These are phyloP conservation scores for Calocybe gangraenosa DNA, from an alignment of 768 basidiomycete species.

Conservation along the genomic window DNA sequence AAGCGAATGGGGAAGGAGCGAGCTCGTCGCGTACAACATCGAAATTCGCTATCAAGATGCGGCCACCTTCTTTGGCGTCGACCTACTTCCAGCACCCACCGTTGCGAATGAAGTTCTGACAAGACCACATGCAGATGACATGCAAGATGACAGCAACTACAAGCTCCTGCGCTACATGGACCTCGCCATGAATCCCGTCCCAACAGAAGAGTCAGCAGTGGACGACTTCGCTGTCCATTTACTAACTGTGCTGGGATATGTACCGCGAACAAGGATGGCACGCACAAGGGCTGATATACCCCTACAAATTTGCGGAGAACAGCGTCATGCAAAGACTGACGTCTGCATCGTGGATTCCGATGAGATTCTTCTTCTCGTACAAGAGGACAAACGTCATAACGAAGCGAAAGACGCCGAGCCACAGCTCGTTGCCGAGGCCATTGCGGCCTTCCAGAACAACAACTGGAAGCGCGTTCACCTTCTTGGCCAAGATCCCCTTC, in stretches of 20 bases:
- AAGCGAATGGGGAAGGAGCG: neutral
- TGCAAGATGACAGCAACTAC: neutral
- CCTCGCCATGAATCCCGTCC: constrained; percentile 19
- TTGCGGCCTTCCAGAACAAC: neutral
- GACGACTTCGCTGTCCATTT: constrained; percentile 26
- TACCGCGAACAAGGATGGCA: constrained; percentile 3
- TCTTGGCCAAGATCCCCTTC: too few species aligned
- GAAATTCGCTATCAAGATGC: neutral
- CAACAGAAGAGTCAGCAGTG: constrained; percentile 21
- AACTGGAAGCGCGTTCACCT: neutral
- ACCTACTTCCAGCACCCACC: neutral
- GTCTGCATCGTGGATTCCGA: constrained; percentile 21
- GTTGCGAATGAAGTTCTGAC: neutral
- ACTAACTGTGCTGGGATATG: constrained; percentile 17
- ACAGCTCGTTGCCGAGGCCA: neutral
- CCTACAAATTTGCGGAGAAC: constrained; percentile 25
- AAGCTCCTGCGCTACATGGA: constrained; percentile 20
- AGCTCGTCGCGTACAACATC: constrained; percentile 1
- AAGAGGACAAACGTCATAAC: neutral
- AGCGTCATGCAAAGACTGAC: constrained; percentile 21
- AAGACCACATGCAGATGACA: neutral
- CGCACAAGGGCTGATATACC: constrained; percentile 20
- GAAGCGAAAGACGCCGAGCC: neutral
- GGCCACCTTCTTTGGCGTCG: neutral
- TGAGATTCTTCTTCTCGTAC: neutral